Conservation (phyloP, 2,329 filamentous ascomycete genomes). For the Diaporthe citri region DNA sequence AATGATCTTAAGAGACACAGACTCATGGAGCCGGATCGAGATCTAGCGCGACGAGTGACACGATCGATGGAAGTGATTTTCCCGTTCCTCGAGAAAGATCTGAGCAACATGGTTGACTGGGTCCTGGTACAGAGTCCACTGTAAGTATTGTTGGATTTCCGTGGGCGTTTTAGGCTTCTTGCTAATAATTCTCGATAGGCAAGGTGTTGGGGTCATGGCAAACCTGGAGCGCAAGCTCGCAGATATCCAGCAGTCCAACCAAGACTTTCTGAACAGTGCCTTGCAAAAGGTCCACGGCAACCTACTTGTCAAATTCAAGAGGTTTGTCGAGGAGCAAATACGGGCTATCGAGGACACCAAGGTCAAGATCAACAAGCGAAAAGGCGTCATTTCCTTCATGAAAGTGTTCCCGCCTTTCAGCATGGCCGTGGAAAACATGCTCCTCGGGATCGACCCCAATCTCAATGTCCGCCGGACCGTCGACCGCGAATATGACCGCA, state of each 20-base stretch:
- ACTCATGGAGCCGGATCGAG: slow-evolving; percentile 89
- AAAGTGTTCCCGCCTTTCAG: slow-evolving; percentile 91
- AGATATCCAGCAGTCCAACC: slow-evolving; percentile 88
- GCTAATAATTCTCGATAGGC: slow-evolving; percentile 61
- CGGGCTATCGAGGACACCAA: slow-evolving; percentile 97
- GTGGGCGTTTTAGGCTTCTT: slow-evolving; percentile 1
- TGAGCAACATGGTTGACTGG: slow-evolving; percentile 88
- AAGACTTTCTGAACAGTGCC: slow-evolving; percentile 85
- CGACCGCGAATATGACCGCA: slow-evolving; percentile 87
- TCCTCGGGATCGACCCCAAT: slow-evolving; percentile 68
- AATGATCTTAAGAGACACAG: slow-evolving; percentile 80
- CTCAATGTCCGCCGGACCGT: slow-evolving; percentile 80
- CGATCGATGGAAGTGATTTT: slow-evolving; percentile 92
- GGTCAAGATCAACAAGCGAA: slow-evolving; percentile 98
- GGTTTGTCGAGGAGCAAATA: slow-evolving; percentile 95
- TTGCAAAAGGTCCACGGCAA: slow-evolving; percentile 84
- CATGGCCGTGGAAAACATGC: slow-evolving; percentile 86
- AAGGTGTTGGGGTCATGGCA: slow-evolving; percentile 89
- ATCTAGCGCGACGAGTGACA: slow-evolving; percentile 86
- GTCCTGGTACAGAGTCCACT: slow-evolving; percentile 83
- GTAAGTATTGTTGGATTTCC: slow-evolving; percentile 64
- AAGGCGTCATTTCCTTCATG: slow-evolving; percentile 96
- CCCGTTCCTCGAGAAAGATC: slow-evolving; percentile 81
- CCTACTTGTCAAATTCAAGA: slow-evolving; percentile 81
- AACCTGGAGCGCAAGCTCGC: slow-evolving; percentile 83